Evolutionary conservation across 2,329 filamentous ascomycete genomes (phyloP).

Genomic region (Elsinoe ampelina): DNA sequence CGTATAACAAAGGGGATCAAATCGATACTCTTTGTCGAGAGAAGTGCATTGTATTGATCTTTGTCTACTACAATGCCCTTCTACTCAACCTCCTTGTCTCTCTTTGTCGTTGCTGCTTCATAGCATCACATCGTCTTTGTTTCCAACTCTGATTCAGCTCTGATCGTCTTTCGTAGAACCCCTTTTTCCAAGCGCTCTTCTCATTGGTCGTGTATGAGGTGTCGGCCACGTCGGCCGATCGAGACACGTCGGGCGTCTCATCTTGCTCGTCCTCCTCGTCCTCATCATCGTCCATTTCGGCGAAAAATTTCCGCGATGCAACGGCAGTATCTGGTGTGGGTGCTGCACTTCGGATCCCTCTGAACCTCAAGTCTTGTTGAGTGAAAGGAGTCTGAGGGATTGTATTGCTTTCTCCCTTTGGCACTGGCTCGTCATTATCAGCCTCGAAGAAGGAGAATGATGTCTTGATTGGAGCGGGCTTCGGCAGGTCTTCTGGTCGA

Average conservation of each 20-base stretch:
- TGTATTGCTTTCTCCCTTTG: constrained; percentile 7
- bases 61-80: constrained; percentile 10
- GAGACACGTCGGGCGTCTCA: constrained; percentile 14
- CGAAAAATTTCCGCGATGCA: constrained; percentile 53
- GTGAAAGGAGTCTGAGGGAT: constrained; percentile 74
- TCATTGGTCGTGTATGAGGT: constrained; percentile 19
- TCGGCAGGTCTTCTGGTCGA: constrained; percentile 35
- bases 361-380: constrained; percentile 64
- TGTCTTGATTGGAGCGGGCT: constrained; percentile 37
- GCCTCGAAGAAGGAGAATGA: constrained; percentile 70
- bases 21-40: neutral
- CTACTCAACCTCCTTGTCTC: constrained; percentile 48
- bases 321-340: constrained; percentile 91
- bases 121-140: constrained; percentile 48
- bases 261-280: constrained; percentile 33
- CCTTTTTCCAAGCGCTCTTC: constrained; percentile 53
- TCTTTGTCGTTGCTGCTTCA: constrained; percentile 51
- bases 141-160: constrained; percentile 43
- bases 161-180: constrained; percentile 47
- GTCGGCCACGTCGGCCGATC: constrained; percentile 17
- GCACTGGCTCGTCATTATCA: constrained; percentile 31
- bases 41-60: neutral
- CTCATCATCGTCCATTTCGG: constrained; percentile 43
- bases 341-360: constrained; percentile 74
- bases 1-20: too few relatives aligned